These are phyloP conservation scores for Xylaria sp. DNA, from an alignment of 2,329 filamentous ascomycete genomes.

Conservation along the genomic window DNA sequence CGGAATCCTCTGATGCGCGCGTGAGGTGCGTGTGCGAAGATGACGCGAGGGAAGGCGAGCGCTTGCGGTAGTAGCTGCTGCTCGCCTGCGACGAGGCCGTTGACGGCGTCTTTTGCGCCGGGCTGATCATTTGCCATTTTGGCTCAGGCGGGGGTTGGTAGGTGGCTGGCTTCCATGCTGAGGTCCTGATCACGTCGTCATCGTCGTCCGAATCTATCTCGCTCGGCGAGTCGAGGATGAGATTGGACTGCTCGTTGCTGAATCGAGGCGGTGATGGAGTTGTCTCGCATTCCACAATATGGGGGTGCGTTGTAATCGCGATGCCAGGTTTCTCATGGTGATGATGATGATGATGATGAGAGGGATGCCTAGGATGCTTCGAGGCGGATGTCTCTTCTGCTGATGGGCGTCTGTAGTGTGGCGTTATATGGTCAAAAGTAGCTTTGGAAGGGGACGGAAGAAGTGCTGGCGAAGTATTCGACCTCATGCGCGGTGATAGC, in stretches of 20 bases:
- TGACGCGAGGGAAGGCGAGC: constrained; percentile 47
- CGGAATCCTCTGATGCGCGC: constrained; percentile 50
- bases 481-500: constrained; percentile 58
- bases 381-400: constrained; percentile 23
- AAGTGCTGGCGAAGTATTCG: constrained; percentile 66
- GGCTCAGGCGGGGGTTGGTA: constrained; percentile 54
- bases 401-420: constrained; percentile 39
- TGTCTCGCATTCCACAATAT: constrained; percentile 38
- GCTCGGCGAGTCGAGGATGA: constrained; percentile 57
- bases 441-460: constrained; percentile 57
- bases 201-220: constrained; percentile 44
- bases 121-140: constrained; percentile 61
- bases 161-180: constrained; percentile 48
- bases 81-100: constrained; percentile 43
- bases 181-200: constrained; percentile 45
- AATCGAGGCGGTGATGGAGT: constrained; percentile 44
- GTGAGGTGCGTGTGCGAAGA: constrained; percentile 52
- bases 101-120: constrained; percentile 51
- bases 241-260: constrained; percentile 51
- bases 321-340: constrained; percentile 37
- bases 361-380: constrained; percentile 36
- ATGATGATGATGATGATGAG: constrained; percentile 18
- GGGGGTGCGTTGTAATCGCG: constrained; percentile 43
- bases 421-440: constrained; percentile 48
- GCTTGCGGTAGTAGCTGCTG: constrained; percentile 49